Evolutionary conservation across 805 yeast genomes (phyloP), one percentile per base, ranked within the genome.

Genomic region (Candida oleophila): DNA sequence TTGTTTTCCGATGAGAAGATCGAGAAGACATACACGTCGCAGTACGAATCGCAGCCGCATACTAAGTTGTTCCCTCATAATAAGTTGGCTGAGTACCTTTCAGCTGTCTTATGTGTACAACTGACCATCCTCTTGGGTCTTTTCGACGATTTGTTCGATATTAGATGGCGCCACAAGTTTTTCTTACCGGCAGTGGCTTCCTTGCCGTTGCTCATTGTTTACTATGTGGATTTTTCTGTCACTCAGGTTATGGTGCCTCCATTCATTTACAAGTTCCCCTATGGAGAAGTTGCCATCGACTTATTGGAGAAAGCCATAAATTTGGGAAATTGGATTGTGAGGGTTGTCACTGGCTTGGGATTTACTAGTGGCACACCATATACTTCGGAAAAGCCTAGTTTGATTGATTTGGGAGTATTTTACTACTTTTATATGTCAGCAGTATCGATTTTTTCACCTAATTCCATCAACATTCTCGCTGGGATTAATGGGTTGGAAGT

Each of bases 401-500:
- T 82, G 40, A 67, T 94, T 15, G 94, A 94, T 64, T 70, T 94
- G 47, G 96, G 97, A 2, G 62, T 73, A 15, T 65, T 88, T 22
- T 94, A 94, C 71, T 94, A 94, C 63, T 68, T 69, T 12, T 94
- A 94, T 69, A 94, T 94, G 99, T 89, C 86, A 0, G 77, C 96
- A 0, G 82, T 94, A 48, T 85, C 96, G 2, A 92, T 94, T 35
- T 94, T 94, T 61, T 87, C 97, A 57, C 97, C 99, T 20, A 92
- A 94, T 62, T 89, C 97, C 9, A 90, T 94, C 64, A 94, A 94
- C 62, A 94, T 94, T 44, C 71, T 91, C 25, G 99, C 99, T 0
- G 99, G 99, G 4, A 81, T 94, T 41, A 94, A 94, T 64, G 99
- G 99, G 0, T 73, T 94, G 38, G 99, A 94, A 67, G 97, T 91